phyloP scores from a whole-genome alignment of 805 yeast species.

The Hermanozyma aechmeae region DNA sequence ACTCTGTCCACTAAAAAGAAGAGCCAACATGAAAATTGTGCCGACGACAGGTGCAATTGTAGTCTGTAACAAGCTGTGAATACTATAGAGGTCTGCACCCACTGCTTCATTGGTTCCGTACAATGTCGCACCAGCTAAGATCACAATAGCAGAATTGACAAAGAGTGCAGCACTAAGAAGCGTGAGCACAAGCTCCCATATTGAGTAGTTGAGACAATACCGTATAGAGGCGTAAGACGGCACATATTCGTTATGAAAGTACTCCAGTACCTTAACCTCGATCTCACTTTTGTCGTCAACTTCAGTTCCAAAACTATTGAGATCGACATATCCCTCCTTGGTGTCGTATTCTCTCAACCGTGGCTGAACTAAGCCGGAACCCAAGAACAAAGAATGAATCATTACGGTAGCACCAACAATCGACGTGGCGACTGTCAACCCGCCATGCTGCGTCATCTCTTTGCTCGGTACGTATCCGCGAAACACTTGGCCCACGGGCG shows the following conservation, averaged over 20 bases:
- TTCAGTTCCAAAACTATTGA: too few relatives aligned
- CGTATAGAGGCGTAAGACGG: constrained; percentile 70
- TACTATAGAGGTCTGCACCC: constrained; percentile 78
- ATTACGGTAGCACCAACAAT: constrained; percentile 43
- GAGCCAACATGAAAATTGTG: constrained; percentile 73
- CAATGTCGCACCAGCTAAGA: constrained; percentile 74
- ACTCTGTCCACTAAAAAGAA: constrained; percentile 77
- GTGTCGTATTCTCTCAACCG: constrained; percentile 38
- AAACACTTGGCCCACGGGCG: constrained; percentile 22
- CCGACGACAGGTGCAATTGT: constrained; percentile 73
- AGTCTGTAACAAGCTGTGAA: constrained; percentile 52
- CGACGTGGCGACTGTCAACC: constrained; percentile 39
- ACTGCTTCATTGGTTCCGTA: constrained; percentile 53
- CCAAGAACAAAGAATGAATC: constrained; percentile 42
- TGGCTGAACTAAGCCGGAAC: constrained; percentile 41
- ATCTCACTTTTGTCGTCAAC: too few relatives aligned
- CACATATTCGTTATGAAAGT: constrained; percentile 37
- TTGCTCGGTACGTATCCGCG: constrained; percentile 37
- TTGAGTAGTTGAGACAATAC: constrained; percentile 64
- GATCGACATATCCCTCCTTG: constrained; percentile 22
- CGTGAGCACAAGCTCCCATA: constrained; percentile 61
- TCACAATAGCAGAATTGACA: constrained; percentile 74
- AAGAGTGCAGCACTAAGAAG: constrained; percentile 75
- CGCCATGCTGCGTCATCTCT: constrained; percentile 31
- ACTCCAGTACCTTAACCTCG: constrained; percentile 16